Evolutionary conservation across 495 filamentous ascomycete species (phyloP).

Genomic region (Alectoria sarmentosa): DNA sequence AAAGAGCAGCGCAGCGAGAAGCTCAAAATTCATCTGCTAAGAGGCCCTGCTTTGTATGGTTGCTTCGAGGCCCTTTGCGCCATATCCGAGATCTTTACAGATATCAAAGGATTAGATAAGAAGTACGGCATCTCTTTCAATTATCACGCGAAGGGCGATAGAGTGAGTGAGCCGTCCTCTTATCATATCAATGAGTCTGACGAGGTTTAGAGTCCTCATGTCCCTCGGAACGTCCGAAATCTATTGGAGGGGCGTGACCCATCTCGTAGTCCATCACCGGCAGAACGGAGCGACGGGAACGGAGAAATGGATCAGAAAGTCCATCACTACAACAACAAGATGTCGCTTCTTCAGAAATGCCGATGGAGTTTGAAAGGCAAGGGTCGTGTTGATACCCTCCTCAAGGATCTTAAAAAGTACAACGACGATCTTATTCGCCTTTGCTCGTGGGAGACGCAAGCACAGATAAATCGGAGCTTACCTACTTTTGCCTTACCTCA

Average conservation of each 20-base stretch:
- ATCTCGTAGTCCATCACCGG: background rate
- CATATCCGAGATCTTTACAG: slow-evolving; percentile 1
- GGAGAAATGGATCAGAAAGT: background rate
- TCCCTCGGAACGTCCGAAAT: background rate
- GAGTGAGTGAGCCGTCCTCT: background rate
- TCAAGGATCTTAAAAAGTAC: slow-evolving; percentile 2
- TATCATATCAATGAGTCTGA: background rate
- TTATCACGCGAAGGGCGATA: background rate
- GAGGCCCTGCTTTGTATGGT: background rate
- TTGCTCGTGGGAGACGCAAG: slow-evolving; percentile 1
- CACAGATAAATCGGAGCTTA: slow-evolving; percentile 1
- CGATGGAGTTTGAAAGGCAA: slow-evolving; percentile 9
- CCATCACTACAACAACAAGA: slow-evolving; percentile 1
- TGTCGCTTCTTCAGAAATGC: slow-evolving; percentile 5
- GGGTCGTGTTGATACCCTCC: background rate
- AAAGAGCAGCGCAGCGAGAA: background rate
- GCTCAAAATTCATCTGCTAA: background rate
- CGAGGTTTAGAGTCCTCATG: background rate
- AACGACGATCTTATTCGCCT: slow-evolving; percentile 6
- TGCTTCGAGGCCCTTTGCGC: slow-evolving; percentile 5
- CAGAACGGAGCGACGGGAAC: background rate
- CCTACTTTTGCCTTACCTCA: background rate
- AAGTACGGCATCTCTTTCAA: background rate
- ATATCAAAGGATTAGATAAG: background rate
- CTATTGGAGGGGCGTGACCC: background rate